phyloP scores from a whole-genome alignment of 164 flowering plant genomes.

The Cinnamomum chago region DNA sequence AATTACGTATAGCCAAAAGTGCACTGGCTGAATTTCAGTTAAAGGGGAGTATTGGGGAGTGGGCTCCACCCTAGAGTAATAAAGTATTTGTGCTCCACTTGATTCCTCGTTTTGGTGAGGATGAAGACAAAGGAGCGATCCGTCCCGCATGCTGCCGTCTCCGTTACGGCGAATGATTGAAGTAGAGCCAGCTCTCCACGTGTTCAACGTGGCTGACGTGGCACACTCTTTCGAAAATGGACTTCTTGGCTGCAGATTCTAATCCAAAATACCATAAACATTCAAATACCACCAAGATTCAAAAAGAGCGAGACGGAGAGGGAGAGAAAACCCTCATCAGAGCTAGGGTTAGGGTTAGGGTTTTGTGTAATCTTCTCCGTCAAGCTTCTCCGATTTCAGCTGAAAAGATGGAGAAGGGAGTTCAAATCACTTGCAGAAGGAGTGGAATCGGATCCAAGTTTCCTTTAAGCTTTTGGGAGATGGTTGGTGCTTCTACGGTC shows the following conservation, averaged over 20 bases:
- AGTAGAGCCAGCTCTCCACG: not conserved
- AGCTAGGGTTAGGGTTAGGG: not conserved
- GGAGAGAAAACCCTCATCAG: not conserved
- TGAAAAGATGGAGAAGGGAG: slow-evolving; percentile 11
- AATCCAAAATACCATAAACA: not conserved
- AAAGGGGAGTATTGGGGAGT: too few species aligned
- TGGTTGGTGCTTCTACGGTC: slow-evolving; percentile 46
- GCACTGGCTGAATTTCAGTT: too few species aligned
- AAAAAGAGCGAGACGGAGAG: not conserved
- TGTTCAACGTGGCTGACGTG: not conserved
- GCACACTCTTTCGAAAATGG: not conserved
- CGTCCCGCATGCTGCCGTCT: too few species aligned
- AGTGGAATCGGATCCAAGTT: slow-evolving; percentile 17
- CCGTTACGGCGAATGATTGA: not conserved
- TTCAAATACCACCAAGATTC: not conserved
- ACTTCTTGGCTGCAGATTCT: not conserved
- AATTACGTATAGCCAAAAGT: too few species aligned
- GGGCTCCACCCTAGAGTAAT: too few species aligned
- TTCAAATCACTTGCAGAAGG: too few species aligned
- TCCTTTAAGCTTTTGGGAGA: slow-evolving; percentile 63
- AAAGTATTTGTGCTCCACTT: too few species aligned
- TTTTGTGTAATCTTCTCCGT: not conserved
- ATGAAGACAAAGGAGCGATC: too few species aligned
- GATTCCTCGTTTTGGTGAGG: too few species aligned
- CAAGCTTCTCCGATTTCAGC: not conserved